These are phyloP conservation scores for Cinchona pubescens DNA, from an alignment of 257 asterid species.

Conservation along the genomic window DNA sequence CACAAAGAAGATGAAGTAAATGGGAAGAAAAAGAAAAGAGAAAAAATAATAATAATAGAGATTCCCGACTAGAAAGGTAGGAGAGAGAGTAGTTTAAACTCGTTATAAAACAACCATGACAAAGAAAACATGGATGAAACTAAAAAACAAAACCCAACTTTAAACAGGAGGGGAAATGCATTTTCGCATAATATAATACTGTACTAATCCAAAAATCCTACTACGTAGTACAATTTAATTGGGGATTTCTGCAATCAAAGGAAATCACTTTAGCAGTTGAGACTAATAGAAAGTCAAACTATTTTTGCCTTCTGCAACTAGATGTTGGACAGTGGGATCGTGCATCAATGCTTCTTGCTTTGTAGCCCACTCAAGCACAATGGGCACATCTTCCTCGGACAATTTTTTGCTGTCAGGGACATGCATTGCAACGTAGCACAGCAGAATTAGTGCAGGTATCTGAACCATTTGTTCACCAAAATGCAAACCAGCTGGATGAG, in stretches of 20 bases:
- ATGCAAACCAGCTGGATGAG: conserved; percentile 42
- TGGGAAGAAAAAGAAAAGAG: background rate
- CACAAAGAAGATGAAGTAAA: background rate
- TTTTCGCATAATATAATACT: background rate
- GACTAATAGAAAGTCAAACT: conserved; percentile 70
- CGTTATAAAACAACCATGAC: background rate
- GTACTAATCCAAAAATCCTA: background rate
- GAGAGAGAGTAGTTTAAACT: too few species aligned
- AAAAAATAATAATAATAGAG: too few species aligned
- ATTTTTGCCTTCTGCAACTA: conserved; percentile 57
- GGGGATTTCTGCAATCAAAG: conserved; percentile 23
- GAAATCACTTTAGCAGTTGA: conserved; percentile 45
- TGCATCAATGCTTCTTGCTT: conserved; percentile 51
- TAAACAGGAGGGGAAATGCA: background rate
- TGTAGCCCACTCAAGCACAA: conserved; percentile 56
- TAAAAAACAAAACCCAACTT: background rate
- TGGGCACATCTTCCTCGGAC: conserved; percentile 53
- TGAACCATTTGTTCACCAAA: conserved; percentile 69
- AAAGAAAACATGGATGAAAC: background rate
- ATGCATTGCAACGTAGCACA: conserved; percentile 61
- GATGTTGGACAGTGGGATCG: conserved; percentile 36
- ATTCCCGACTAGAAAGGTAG: too few species aligned
- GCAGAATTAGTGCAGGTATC: conserved; percentile 51
- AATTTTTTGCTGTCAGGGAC: conserved; percentile 60
- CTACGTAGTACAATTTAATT: background rate